Evolutionary conservation across 2,329 filamentous ascomycete species (phyloP).

Genomic region (Lasiodiplodia theobromae): DNA sequence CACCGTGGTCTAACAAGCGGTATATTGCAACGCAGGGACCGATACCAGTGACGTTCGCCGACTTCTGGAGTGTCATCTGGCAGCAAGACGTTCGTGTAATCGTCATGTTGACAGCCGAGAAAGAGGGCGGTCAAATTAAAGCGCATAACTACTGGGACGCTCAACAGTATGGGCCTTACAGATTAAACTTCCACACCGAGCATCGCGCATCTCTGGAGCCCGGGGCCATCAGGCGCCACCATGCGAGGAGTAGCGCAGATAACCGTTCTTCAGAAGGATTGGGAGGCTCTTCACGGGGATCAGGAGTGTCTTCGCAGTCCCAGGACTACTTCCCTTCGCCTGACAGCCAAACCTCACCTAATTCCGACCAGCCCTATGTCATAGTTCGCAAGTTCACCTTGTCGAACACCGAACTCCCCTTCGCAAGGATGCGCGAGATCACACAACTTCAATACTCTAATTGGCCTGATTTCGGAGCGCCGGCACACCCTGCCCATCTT

Average conservation of each 20-base stretch:
- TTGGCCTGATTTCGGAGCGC: conserved; percentile 98
- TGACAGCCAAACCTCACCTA: conserved; percentile 34
- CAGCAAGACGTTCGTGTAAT: conserved; percentile 94
- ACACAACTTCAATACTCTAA: conserved; percentile 93
- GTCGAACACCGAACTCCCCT: conserved; percentile 77
- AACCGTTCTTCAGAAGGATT: conserved; percentile 40
- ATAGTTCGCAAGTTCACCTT: conserved; percentile 87
- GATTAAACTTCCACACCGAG: conserved; percentile 79
- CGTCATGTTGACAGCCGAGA: conserved; percentile 94
- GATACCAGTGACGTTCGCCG: conserved; percentile 88
- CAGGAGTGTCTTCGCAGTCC: conserved; percentile 33
- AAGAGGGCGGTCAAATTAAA: conserved; percentile 91
- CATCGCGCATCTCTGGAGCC: conserved; percentile 79
- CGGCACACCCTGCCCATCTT: conserved; percentile 85
- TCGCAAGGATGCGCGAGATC: conserved; percentile 86
- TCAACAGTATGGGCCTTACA: conserved; percentile 78
- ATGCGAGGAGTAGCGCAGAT: conserved; percentile 31
- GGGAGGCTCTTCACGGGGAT: conserved; percentile 33
- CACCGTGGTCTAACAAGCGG: conserved; percentile 81
- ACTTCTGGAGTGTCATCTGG: conserved; percentile 98
- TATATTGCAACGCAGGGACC: conserved; percentile 98
- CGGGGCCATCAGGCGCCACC: conserved; percentile 57
- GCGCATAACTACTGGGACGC: conserved; percentile 93
- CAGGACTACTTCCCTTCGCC: conserved; percentile 7
- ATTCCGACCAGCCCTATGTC: conserved; percentile 73